Evolutionary conservation across 2,329 filamentous ascomycete genomes (phyloP), one percentile per base, ranked within the genome.

Genomic region (Aspergillus sp.): DNA sequence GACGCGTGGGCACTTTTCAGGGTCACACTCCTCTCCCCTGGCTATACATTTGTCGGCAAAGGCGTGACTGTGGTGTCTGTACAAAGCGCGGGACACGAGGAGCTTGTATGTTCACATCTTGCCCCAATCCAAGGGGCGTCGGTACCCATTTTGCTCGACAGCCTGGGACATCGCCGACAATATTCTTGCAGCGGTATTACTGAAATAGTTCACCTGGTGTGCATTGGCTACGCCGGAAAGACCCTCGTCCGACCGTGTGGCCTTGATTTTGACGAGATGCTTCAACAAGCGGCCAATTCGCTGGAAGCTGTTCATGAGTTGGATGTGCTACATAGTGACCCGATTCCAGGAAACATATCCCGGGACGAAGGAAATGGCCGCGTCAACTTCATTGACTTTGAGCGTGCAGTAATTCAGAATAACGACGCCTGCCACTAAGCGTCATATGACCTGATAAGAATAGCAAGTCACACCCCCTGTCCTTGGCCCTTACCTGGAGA

Each of bases 11-110:
- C 66, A 41, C 63, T 72, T 38, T 71, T 72, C 36, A 70, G 69
- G 57, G 62, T 73, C 51, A 71, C 64, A 36, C 60, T 73, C 8
- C 66, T 55, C 54, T 70, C 65, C 32, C 60, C 70, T 58, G 66
- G 67, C 32, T 74, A 73, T 59, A 71, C 66, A 27, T 63, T 72
- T 42, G 63, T 68, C 44, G 67, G 62, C 10, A 73, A 72, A 64
- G 68, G 65, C 54, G 62, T 62, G 17, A 57, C 60, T 2, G 23
- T 54, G 8, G 64, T 64, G 25, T 72, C 68, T 62, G 30, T 62
- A 5, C 30, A 65, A 38, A 54, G 56, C 36, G 41, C 62, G 13
- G 62, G 53, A 44, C 61, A 63, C 39, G 68, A 72, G 56, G 64
- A 66, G 57, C 44, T 61, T 21, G 59, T 71, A 25, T 70, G 71